Evolutionary conservation across 495 filamentous ascomycete species (phyloP).

Genomic region (Trichoderma erinaceum): DNA sequence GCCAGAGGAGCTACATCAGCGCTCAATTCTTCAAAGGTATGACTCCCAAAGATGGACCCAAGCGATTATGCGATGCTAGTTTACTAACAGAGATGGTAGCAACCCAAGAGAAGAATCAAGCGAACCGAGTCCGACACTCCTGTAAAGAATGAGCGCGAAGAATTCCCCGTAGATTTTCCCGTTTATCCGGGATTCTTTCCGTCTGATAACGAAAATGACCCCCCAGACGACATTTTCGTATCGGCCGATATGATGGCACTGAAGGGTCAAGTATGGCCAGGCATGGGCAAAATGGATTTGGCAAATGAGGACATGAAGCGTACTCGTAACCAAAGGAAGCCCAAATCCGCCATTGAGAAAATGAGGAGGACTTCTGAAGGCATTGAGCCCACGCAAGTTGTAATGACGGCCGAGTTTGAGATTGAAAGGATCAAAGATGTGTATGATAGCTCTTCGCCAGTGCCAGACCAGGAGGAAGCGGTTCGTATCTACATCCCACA

Average conservation of each 20-base stretch:
- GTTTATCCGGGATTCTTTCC: constrained; percentile 15
- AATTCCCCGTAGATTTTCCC: background rate
- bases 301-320: constrained; percentile 70
- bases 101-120: constrained; percentile 4
- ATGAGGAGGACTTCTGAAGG: constrained; percentile 62
- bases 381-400: constrained; percentile 65
- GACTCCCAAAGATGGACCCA: background rate
- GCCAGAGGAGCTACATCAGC: constrained; percentile 17
- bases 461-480: constrained; percentile 15
- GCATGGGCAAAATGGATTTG: constrained; percentile 85
- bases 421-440: constrained; percentile 48
- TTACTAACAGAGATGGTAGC: background rate
- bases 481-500: background rate
- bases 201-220: constrained; percentile 27
- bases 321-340: constrained; percentile 83
- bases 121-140: constrained; percentile 1
- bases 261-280: constrained; percentile 73
- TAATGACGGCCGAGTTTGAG: constrained; percentile 54
- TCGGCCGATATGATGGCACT: constrained; percentile 40
- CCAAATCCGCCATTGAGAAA: constrained; percentile 57
- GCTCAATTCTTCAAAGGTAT: background rate
- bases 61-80: background rate
- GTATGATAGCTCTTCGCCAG: constrained; percentile 40
- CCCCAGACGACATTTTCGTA: constrained; percentile 11
- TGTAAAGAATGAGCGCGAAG: constrained; percentile 9